phyloP scores from a whole-genome alignment of 2,329 filamentous ascomycete species.

The Diaporthe eres region DNA sequence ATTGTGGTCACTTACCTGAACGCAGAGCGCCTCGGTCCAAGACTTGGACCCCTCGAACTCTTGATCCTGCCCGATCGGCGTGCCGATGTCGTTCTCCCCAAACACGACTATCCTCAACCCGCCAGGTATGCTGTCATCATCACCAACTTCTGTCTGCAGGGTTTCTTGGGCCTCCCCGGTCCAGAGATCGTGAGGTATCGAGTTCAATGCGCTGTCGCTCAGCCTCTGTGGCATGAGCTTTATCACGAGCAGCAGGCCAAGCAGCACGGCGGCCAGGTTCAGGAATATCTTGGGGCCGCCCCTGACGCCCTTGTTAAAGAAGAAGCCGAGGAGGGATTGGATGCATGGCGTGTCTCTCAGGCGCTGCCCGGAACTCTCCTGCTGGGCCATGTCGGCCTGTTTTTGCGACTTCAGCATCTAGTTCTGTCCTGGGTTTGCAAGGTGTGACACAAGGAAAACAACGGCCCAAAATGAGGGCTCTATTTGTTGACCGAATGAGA shows the following conservation, averaged over 20 bases:
- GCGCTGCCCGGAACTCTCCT: slow-evolving; percentile 16
- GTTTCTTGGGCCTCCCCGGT: slow-evolving; percentile 36
- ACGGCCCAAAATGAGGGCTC: background rate
- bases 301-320: slow-evolving; percentile 48
- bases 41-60: slow-evolving; percentile 46
- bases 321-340: slow-evolving; percentile 46
- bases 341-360: slow-evolving; percentile 33
- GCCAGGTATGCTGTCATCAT: slow-evolving; percentile 42
- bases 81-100: slow-evolving; percentile 63
- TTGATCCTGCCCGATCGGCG: slow-evolving; percentile 47
- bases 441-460: slow-evolving; percentile 3
- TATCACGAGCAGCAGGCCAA: slow-evolving; percentile 44
- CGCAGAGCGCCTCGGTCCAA: slow-evolving; percentile 66
- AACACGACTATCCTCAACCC: slow-evolving; percentile 66
- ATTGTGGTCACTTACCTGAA: slow-evolving; percentile 55
- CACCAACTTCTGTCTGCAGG: background rate
- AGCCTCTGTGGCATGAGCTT: slow-evolving; percentile 44
- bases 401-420: slow-evolving; percentile 32
- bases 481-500: slow-evolving; percentile 26
- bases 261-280: slow-evolving; percentile 46
- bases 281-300: slow-evolving; percentile 48
- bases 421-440: slow-evolving; percentile 1
- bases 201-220: slow-evolving; percentile 43
- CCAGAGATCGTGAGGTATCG: slow-evolving; percentile 41
- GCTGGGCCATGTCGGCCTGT: slow-evolving; percentile 37